Conservation (phyloP, 495 filamentous ascomycete species). For the Neurospora sp. region DNA sequence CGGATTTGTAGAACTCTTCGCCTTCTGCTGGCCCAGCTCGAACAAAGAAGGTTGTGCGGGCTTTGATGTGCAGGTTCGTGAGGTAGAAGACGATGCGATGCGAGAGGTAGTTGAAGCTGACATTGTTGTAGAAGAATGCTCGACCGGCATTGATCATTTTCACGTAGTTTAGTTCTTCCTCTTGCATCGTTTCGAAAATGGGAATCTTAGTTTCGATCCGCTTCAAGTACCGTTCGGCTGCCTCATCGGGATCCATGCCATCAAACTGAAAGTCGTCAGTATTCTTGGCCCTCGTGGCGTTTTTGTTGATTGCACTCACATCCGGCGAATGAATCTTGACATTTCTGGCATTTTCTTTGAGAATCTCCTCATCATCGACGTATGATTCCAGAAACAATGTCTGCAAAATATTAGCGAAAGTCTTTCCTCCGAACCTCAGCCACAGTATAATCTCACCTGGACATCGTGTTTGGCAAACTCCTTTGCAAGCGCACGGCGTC, state of each 20-base stretch:
- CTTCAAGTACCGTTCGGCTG: slow-evolving; percentile 79
- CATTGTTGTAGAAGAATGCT: slow-evolving; percentile 83
- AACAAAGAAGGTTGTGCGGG: slow-evolving; percentile 86
- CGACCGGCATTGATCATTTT: slow-evolving; percentile 99
- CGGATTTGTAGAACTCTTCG: slow-evolving; percentile 81
- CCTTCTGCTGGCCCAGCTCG: slow-evolving; percentile 59
- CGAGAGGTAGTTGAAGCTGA: slow-evolving; percentile 88
- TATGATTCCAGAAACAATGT: slow-evolving; percentile 95
- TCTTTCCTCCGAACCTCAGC: not conserved
- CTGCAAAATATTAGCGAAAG: slow-evolving; percentile 30
- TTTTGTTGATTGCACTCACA: slow-evolving; percentile 34
- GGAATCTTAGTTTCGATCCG: slow-evolving; percentile 89
- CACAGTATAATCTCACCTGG: slow-evolving; percentile 44
- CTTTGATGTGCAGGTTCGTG: slow-evolving; percentile 94
- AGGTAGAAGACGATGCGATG: slow-evolving; percentile 97
- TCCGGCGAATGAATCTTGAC: slow-evolving; percentile 99
- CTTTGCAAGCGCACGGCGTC: slow-evolving; percentile 79
- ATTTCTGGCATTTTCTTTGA: slow-evolving; percentile 91
- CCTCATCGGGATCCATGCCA: slow-evolving; percentile 84
- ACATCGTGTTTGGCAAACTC: slow-evolving; percentile 96
- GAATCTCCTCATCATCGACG: slow-evolving; percentile 85
- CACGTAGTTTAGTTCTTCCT: slow-evolving; percentile 87
- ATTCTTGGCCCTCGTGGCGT: not conserved
- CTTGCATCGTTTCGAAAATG: slow-evolving; percentile 93
- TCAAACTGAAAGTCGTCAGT: slow-evolving; percentile 52